A percentile compares a stretch with the other conserved stretches of the same genome.
These are phyloP conservation scores for Monilinia polystroma DNA, from an alignment of 2,329 filamentous ascomycete genomes.

Conservation along the genomic window DNA sequence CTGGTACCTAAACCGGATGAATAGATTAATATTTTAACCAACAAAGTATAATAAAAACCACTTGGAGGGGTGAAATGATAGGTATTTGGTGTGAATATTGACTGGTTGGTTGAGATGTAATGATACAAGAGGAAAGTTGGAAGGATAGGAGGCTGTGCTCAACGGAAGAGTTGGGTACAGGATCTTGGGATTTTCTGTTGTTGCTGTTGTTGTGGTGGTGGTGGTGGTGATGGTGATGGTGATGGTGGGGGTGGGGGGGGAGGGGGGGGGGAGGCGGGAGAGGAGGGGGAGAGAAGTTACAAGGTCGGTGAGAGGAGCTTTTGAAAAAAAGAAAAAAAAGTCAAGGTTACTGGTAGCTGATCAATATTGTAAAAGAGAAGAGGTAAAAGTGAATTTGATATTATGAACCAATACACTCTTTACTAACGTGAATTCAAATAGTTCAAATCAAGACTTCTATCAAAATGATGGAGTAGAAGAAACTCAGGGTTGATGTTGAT, in stretches of 20 bases:
- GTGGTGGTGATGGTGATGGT: too few species aligned
- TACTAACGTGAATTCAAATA: background rate
- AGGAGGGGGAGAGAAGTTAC: background rate
- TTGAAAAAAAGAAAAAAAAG: too few species aligned
- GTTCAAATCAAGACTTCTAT: background rate
- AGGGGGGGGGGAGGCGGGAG: background rate
- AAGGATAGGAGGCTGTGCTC: slow-evolving; percentile 17
- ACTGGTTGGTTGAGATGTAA: background rate
- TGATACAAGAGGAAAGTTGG: background rate
- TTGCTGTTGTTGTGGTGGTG: background rate
- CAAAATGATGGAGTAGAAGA: background rate
- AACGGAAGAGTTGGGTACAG: background rate
- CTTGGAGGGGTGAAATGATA: slow-evolving; percentile 5
- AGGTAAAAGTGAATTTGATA: background rate
- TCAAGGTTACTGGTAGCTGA: too few species aligned
- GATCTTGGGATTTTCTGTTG: background rate
- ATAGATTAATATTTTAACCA: slow-evolving; percentile 9
- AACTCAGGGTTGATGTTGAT: background rate
- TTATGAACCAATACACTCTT: background rate
- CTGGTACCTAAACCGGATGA: background rate
- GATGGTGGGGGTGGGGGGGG: too few species aligned
- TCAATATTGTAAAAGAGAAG: too few species aligned
- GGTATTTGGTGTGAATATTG: background rate
- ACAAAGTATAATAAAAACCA: background rate
- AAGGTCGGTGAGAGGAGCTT: too few species aligned